A percentile compares a stretch with the other conserved stretches of the same genome.
Conservation (phyloP, 169 alveolate species). For the Cryptosporidium ubiquitum region DNA sequence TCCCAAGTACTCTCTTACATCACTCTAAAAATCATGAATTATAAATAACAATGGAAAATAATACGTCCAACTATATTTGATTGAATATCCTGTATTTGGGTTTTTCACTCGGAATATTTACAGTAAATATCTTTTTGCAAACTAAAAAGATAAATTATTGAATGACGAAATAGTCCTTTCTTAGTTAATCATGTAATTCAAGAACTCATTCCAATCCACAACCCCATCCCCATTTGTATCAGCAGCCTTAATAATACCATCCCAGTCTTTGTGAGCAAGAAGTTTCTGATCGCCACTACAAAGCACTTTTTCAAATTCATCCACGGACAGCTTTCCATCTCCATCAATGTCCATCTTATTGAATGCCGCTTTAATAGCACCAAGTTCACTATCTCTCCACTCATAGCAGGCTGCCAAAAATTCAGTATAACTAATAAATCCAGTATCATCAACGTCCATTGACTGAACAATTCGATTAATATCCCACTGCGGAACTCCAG, state of each 20-base stretch:
- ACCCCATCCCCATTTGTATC: slow-evolving; percentile 85
- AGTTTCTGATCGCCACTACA: slow-evolving; percentile 77
- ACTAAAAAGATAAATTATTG: not conserved
- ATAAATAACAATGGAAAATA: not conserved
- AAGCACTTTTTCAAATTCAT: slow-evolving; percentile 79
- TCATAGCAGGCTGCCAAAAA: slow-evolving; percentile 84
- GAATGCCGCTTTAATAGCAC: slow-evolving; percentile 79
- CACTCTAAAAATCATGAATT: not conserved
- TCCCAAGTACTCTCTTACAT: too few relatives aligned
- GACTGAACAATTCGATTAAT: slow-evolving; percentile 79
- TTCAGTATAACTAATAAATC: slow-evolving; percentile 82
- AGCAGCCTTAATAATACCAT: slow-evolving; percentile 78
- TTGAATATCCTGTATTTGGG: too few relatives aligned
- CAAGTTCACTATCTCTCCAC: slow-evolving; percentile 80
- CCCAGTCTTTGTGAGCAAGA: slow-evolving; percentile 75
- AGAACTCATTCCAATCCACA: slow-evolving; percentile 84
- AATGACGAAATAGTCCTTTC: not conserved
- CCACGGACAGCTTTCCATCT: slow-evolving; percentile 80
- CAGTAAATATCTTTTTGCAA: not conserved
- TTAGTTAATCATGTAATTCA: slow-evolving; percentile 75
- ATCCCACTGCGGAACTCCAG: slow-evolving; percentile 81
- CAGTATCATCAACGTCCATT: slow-evolving; percentile 82
- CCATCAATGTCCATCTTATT: slow-evolving; percentile 82
- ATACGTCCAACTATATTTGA: not conserved
- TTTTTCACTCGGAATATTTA: not conserved